These are phyloP conservation scores for Macrocybe sp. DNA, from an alignment of 1,284 basidiomycete genomes.

Conservation along the genomic window DNA sequence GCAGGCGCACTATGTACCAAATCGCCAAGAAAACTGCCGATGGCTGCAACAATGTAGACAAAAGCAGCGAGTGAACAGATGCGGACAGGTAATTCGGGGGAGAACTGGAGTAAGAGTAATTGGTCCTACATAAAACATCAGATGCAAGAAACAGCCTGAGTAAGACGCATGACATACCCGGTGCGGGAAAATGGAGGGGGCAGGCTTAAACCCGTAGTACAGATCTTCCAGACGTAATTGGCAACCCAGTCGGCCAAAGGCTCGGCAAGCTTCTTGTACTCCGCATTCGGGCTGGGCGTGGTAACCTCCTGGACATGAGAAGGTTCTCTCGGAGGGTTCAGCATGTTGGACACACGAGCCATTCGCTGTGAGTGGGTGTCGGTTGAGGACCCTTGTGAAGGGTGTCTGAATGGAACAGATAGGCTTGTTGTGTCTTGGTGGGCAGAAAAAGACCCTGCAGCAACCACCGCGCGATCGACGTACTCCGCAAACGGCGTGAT, in stretches of 20 bases:
- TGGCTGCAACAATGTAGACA: conserved; percentile 78
- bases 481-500: conserved; percentile 72
- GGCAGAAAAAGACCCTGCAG: conserved; percentile 23
- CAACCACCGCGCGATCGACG: conserved; percentile 63
- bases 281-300: conserved; percentile 46
- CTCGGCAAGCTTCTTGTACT: conserved; percentile 67
- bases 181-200: conserved; percentile 41
- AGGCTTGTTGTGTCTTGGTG: conserved; percentile 4
- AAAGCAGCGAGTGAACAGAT: conserved; percentile 66
- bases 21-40: conserved; percentile 75
- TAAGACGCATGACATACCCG: conserved; percentile 35
- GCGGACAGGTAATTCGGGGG: conserved; percentile 50
- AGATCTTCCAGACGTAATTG: conserved; percentile 73
- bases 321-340: conserved; percentile 20
- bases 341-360: neutral
- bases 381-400: no score
- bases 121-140: conserved; percentile 27
- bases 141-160: conserved; percentile 17
- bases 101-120: conserved; percentile 35
- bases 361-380: no score
- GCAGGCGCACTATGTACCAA: conserved; percentile 80
- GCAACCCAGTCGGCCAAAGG: conserved; percentile 76
- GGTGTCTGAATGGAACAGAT: no score
- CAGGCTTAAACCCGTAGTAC: conserved; percentile 60
- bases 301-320: conserved; percentile 36